These are phyloP conservation scores for Hemisphaericaspora xylofermentans DNA, from an alignment of 1,139 yeast species.

Conservation along the genomic window DNA sequence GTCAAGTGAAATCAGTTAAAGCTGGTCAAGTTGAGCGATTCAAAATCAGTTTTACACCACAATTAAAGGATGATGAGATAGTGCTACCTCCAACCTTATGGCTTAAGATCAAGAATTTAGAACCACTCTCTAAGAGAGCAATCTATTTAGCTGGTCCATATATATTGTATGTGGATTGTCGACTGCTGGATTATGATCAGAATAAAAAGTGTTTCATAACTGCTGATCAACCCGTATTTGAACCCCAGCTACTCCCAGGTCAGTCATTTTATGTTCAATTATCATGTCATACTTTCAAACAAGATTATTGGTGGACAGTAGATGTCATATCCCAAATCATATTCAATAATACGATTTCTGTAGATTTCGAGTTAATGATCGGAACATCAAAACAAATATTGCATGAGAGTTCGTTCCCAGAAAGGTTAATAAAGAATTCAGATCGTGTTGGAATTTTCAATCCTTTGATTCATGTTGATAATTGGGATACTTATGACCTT, in stretches of 20 bases:
- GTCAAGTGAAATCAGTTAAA: constrained; percentile 34
- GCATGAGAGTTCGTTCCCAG: constrained; percentile 32
- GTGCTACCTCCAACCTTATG: constrained; percentile 38
- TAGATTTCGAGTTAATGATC: constrained; percentile 67
- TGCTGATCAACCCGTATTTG: constrained; percentile 67
- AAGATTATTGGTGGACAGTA: constrained; percentile 68
- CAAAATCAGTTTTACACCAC: constrained; percentile 34
- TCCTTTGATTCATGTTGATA: constrained; percentile 38
- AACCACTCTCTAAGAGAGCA: constrained; percentile 75
- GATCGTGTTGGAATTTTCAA: constrained; percentile 31
- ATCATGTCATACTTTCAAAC: constrained; percentile 34
- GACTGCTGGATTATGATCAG: constrained; percentile 62
- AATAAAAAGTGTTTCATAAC: constrained; percentile 54
- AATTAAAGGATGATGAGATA: constrained; percentile 18
- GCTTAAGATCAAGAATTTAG: constrained; percentile 72
- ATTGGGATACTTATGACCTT: constrained; percentile 63
- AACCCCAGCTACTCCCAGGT: constrained; percentile 68
- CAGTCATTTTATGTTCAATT: constrained; percentile 52
- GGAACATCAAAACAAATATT: constrained; percentile 51
- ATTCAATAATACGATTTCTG: constrained; percentile 67
- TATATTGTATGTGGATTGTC: constrained; percentile 80
- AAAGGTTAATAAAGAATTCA: constrained; percentile 29
- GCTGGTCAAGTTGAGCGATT: constrained; percentile 42
- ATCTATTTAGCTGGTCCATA: constrained; percentile 91
- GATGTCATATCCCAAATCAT: constrained; percentile 86